phyloP scores from a whole-genome alignment of 805 yeast genomes.

The Yarrowia osloensis region DNA sequence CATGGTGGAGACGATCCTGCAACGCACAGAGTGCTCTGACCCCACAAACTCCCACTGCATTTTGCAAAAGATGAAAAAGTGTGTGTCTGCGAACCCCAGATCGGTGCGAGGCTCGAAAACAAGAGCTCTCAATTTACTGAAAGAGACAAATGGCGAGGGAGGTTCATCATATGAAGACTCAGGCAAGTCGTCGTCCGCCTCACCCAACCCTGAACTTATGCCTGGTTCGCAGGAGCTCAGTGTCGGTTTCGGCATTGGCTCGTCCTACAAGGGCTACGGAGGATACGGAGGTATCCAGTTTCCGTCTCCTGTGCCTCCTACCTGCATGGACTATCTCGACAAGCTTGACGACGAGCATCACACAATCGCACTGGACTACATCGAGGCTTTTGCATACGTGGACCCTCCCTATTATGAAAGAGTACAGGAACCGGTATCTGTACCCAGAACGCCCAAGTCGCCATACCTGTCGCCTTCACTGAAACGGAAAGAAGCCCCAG shows the following conservation, averaged over 20 bases:
- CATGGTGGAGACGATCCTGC: slow-evolving; percentile 34
- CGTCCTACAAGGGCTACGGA: slow-evolving; percentile 23
- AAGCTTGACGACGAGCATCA: slow-evolving; percentile 12
- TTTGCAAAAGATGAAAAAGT: slow-evolving; percentile 36
- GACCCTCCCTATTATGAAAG: slow-evolving; percentile 10
- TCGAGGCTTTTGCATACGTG: slow-evolving; percentile 12
- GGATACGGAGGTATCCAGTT: slow-evolving; percentile 29
- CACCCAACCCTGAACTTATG: slow-evolving; percentile 6
- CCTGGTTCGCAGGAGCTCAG: background rate
- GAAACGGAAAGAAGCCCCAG: slow-evolving; percentile 10
- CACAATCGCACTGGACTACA: slow-evolving; percentile 18
- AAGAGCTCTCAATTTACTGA: slow-evolving; percentile 19
- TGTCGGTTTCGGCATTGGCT: slow-evolving; percentile 16
- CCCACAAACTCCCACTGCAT: slow-evolving; percentile 36
- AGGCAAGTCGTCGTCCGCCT: slow-evolving; percentile 1
- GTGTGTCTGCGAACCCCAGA: slow-evolving; percentile 28
- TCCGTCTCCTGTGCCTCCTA: slow-evolving; percentile 22
- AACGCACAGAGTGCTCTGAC: slow-evolving; percentile 42
- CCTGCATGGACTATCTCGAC: slow-evolving; percentile 15
- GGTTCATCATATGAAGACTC: slow-evolving; percentile 26
- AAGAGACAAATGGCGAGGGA: slow-evolving; percentile 25
- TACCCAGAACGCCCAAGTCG: slow-evolving; percentile 15
- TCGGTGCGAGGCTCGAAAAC: slow-evolving; percentile 27
- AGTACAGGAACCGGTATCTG: slow-evolving; percentile 6
- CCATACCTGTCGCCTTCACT: slow-evolving; percentile 8